Percentiles rank a stretch among this genome's conserved stretches.
Conservation (phyloP, 148 eudicot species). For the Nepenthes mirabilis region DNA sequence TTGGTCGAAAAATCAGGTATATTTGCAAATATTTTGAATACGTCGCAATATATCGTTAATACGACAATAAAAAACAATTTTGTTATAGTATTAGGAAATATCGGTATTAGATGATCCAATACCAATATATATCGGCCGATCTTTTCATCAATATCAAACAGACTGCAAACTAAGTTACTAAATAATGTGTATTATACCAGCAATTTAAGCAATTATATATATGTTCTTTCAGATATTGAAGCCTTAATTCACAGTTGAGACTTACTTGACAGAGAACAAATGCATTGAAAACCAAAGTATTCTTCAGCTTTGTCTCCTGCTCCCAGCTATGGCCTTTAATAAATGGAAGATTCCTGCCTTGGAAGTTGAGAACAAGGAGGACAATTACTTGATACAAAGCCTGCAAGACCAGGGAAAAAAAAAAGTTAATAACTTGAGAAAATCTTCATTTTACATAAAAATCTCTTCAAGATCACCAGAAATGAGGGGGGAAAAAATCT, state of each 20-base stretch:
- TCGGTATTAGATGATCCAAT: no score
- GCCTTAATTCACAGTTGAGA: not conserved
- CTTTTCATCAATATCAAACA: no score
- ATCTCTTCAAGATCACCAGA: not conserved
- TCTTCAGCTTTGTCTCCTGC: conserved; percentile 60
- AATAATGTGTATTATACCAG: no score
- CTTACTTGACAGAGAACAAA: conserved; percentile 90
- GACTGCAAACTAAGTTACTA: no score
- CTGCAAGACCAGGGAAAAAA: conserved; percentile 22
- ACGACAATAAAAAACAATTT: no score
- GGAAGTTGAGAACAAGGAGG: conserved; percentile 63
- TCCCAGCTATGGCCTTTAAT: conserved; percentile 21
- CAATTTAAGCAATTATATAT: no score
- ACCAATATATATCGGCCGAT: no score
- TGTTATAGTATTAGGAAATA: no score
- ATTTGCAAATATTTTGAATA: not conserved
- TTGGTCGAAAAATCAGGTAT: not conserved
- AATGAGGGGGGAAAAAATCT: not conserved
- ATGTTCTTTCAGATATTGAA: no score
- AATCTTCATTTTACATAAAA: not conserved
- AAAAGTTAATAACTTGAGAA: no score
- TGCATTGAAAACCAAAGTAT: conserved; percentile 68
- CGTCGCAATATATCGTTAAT: no score
- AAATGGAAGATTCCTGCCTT: conserved; percentile 37
- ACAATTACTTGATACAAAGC: conserved; percentile 72